Percentiles rank a stretch among this genome's conserved stretches.
phyloP scores from a whole-genome alignment of 345 rosid species.

The Cochlearia excelsa region DNA sequence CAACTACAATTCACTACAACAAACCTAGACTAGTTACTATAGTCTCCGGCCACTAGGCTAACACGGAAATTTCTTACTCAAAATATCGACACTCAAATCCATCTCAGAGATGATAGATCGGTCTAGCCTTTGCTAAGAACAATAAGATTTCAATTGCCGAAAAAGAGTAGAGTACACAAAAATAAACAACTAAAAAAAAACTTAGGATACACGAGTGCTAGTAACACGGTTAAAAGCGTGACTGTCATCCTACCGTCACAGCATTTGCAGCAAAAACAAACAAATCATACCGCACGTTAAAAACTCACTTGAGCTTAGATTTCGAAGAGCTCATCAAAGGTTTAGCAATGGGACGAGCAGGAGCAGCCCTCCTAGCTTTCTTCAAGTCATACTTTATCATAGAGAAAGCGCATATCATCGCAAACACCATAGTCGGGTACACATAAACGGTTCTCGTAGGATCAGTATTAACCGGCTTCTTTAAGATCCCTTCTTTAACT shows the following conservation, averaged over 20 bases:
- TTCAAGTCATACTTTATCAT: constrained; percentile 77
- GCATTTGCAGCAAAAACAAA: constrained; percentile 18
- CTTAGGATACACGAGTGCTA: constrained; percentile 12
- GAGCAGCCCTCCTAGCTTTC: constrained; percentile 60
- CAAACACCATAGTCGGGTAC: constrained; percentile 78
- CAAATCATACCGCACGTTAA: not conserved
- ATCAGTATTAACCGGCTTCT: constrained; percentile 70
- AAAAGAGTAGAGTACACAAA: constrained; percentile 10
- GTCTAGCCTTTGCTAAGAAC: constrained; percentile 10
- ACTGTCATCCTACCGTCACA: constrained; percentile 13
- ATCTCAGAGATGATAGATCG: not conserved
- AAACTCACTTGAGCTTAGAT: constrained; percentile 68
- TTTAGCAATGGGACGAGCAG: constrained; percentile 65
- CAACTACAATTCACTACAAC: constrained; percentile 8
- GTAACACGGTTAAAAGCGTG: constrained; percentile 7
- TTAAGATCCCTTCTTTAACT: constrained; percentile 82
- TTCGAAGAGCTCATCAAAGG: constrained; percentile 77
- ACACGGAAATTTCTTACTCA: constrained; percentile 3
- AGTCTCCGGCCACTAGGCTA: constrained; percentile 3
- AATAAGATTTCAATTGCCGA: constrained; percentile 3
- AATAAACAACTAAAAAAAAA: constrained; percentile 28
- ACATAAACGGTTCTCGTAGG: constrained; percentile 65
- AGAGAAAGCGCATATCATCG: constrained; percentile 73
- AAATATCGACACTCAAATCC: not conserved
- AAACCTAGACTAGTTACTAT: constrained; percentile 2